These are phyloP conservation scores for Esteya vermicola DNA, from an alignment of 2,329 filamentous ascomycete genomes.

Conservation along the genomic window DNA sequence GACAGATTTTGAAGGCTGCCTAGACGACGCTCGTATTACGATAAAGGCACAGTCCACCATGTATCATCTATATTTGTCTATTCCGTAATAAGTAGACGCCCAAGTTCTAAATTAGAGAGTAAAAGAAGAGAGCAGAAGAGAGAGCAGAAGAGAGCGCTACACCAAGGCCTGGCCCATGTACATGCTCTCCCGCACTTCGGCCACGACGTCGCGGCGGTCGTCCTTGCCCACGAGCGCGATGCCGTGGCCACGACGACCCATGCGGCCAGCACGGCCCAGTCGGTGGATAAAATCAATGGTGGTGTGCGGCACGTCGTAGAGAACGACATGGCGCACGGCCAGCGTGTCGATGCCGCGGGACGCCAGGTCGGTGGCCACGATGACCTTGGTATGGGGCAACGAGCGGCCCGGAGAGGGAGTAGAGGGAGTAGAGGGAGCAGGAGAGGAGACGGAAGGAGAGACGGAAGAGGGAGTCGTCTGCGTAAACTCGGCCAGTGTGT, in stretches of 20 bases:
- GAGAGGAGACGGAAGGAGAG: slow-evolving; percentile 2
- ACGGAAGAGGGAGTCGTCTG: slow-evolving; percentile 10
- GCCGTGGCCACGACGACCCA: slow-evolving; percentile 79
- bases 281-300: slow-evolving; percentile 98
- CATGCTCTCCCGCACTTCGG: slow-evolving; percentile 84
- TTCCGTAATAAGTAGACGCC: too few species aligned
- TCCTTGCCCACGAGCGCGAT: slow-evolving; percentile 83
- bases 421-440: background rate
- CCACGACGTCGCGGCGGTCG: slow-evolving; percentile 79
- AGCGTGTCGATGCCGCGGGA: slow-evolving; percentile 91
- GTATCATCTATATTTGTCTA: too few species aligned
- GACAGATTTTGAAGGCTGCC: background rate
- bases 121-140: background rate
- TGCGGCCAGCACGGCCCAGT: slow-evolving; percentile 78
- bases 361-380: slow-evolving; percentile 87
- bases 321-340: slow-evolving; percentile 76
- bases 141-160: slow-evolving; percentile 23
- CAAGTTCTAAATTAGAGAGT: background rate
- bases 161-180: slow-evolving; percentile 68
- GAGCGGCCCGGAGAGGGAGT: slow-evolving; percentile 25
- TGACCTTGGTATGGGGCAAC: slow-evolving; percentile 69
- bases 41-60: background rate
- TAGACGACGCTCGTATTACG: too few species aligned
- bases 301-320: slow-evolving; percentile 96
- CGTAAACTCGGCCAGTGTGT: slow-evolving; percentile 67